Conservation (phyloP, 2,329 filamentous ascomycete genomes). For the Cryphonectria japonica region DNA sequence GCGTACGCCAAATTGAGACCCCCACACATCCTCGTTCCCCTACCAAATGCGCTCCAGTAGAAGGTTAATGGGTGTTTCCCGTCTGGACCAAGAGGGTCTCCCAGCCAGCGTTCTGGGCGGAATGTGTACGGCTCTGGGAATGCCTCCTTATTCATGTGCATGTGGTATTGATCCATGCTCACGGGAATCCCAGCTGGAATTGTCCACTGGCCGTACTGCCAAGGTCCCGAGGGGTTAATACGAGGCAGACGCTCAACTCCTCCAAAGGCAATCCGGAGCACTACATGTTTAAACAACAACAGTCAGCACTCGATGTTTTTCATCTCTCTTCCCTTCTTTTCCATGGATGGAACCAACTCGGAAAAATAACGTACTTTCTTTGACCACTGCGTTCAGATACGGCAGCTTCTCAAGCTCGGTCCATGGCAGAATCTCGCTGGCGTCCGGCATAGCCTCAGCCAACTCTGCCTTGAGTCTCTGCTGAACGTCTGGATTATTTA, state of each 20-base stretch:
- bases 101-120: constrained; percentile 7
- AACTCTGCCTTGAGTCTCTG: background rate
- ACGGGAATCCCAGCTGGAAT: background rate
- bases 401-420: background rate
- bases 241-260: constrained; percentile 6
- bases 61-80: background rate
- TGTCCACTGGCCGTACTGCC: background rate
- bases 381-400: constrained; percentile 1
- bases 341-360: too few relatives aligned
- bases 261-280: constrained; percentile 3
- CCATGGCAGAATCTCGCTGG: background rate
- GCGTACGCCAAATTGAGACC: constrained; percentile 1
- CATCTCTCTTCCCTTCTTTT: too few relatives aligned
- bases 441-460: background rate
- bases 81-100: constrained; percentile 5
- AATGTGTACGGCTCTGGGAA: constrained; percentile 7
- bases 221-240: background rate
- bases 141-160: background rate
- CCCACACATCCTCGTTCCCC: background rate
- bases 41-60: constrained; percentile 8
- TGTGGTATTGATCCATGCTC: constrained; percentile 13
- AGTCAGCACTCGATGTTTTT: background rate
- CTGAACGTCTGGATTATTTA: background rate
- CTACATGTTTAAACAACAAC: background rate
- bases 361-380: background rate